Base-by-base conservation (phyloP, 129 eudicot genomes). In the Chrysanthemum makinoi region DNA sequence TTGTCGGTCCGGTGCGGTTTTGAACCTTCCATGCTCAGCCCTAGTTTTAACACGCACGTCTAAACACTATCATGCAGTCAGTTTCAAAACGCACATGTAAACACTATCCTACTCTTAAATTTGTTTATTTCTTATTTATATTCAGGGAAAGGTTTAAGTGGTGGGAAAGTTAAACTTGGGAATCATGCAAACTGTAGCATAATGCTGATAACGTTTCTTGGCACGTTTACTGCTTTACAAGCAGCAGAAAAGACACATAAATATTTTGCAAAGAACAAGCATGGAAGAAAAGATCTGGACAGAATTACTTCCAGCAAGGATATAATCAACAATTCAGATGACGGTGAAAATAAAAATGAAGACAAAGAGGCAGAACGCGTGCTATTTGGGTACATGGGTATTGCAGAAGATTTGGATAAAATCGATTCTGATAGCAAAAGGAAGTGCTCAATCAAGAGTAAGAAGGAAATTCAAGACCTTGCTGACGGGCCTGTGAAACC, bases 321-420 rank as follows among this genome's bases (percentile, higher is more conserved):
- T 1, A 73, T 69, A 16, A 76, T 35, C 67, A 56, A 51, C 65
- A 80, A 68, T 33, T 14, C 50, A 10, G 67, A 53, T 28, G 79
- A 61, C 39, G 64, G 66, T 54, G 81, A 75, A 63, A 55, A 20
- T 15, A 48, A 22, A 33, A 69, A 64, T 61, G 80, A 26, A 22
- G 85, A 66, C 16, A 68, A 85, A 50, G 62, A 69, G 47, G 76
- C 75, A 4, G 91, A 86, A 50, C 58, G 62, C 16, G 63, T 67
- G 69, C 55, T 88, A 58, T 88, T 79, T 77, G 96, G 91, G 44
- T 88, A 86, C 80, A 82, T 86, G 81, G 96, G 87, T 50, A 86
- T 88, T 51, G 80, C 88, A 0, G 91, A 88, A 76, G 96, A 88
- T 75, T 75, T 86, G 85, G 89, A 88, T 78, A 82, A 84, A 70